Evolutionary conservation across 495 filamentous ascomycete genomes (phyloP), one percentile per base, ranked within the genome.

Genomic region (Tetracladium marchalianum): DNA sequence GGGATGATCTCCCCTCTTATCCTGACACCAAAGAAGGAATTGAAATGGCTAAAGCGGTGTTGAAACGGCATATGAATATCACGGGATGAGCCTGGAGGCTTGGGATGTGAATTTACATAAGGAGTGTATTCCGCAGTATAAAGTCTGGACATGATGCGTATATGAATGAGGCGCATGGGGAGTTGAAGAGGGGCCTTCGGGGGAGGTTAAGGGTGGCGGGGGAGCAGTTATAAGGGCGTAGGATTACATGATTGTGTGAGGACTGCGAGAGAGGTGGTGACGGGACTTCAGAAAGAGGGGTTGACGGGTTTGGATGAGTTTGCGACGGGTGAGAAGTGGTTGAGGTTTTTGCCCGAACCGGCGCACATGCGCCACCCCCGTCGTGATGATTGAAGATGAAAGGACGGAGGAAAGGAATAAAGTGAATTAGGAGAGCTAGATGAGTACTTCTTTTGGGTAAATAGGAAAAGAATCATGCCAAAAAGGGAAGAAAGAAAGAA

Each of bases 51-150:
- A 70, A 71, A 19, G 60, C 65, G 7, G 67, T 90, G 40, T 67
- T 97, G 3, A 58, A 68, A 35, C 73, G 87, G 24, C 92, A 98
- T 56, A 64, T 98, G 3, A 66, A 68, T 18, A 85, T 97, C 16
- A 55, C 47, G 10, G n/a, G 75, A 73, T 6, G 62, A 68, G n/a
- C 17, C 82, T 79, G 1, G 65, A 65, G 2, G 66, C 79, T 2
- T 69, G 70, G 16, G 67, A 73, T 46, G 78, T 73, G 17, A 72
- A 68, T 22, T 60, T 95, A 35, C 83, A 89, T 56, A 68, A 67
- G 41, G 68, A 90, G 35, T 94, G 89, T 56, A 88, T 98, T 35
- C 92, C 92, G 5, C 92, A 97, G 62, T 94, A 93, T 55, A 71
- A 67, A 0, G 81, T 94, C n/a, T 1, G 85, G 85, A 15, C 90